phyloP scores from a whole-genome alignment of 2,329 filamentous ascomycete species.

The Aspergillus hiratsukae region DNA sequence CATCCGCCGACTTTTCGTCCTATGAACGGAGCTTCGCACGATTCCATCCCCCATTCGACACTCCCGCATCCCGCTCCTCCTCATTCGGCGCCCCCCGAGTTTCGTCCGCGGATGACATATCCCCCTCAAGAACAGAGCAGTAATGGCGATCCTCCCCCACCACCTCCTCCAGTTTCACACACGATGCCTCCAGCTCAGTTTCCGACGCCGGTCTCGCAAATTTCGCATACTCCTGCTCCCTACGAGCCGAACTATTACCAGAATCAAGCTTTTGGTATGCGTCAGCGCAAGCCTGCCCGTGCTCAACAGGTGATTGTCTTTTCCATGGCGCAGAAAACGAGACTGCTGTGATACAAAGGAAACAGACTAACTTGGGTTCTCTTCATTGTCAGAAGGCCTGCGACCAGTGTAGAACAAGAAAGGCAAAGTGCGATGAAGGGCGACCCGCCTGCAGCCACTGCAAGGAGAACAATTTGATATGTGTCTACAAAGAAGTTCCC shows the following conservation, averaged over 20 bases:
- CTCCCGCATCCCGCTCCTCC: slow-evolving; percentile 19
- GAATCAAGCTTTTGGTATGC: slow-evolving; percentile 27
- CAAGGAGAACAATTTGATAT: slow-evolving; percentile 76
- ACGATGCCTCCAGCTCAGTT: slow-evolving; percentile 28
- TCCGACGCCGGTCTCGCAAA: slow-evolving; percentile 20
- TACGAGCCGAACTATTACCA: slow-evolving; percentile 31
- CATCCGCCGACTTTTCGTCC: slow-evolving; percentile 26
- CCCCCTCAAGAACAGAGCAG: slow-evolving; percentile 25
- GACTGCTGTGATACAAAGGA: not conserved
- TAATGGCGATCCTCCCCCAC: slow-evolving; percentile 28
- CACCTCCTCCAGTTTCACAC: slow-evolving; percentile 14
- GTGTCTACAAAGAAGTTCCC: slow-evolving; percentile 84
- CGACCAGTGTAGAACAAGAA: slow-evolving; percentile 79
- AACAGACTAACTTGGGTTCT: slow-evolving; percentile 9
- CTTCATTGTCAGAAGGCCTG: no score
- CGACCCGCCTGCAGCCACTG: slow-evolving; percentile 79
- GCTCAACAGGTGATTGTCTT: slow-evolving; percentile 33
- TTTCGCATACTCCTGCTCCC: slow-evolving; percentile 25
- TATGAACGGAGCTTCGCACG: slow-evolving; percentile 32
- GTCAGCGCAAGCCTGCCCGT: slow-evolving; percentile 36
- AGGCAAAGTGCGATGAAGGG: slow-evolving; percentile 87
- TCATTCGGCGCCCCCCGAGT: slow-evolving; percentile 27
- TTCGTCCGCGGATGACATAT: slow-evolving; percentile 29
- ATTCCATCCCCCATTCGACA: slow-evolving; percentile 28
- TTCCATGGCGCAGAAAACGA: not conserved